Percentiles rank a stretch among this genome's conserved stretches.
These are phyloP conservation scores for Eutrema japonicum DNA, from an alignment of 345 rosid genomes.

Conservation along the genomic window DNA sequence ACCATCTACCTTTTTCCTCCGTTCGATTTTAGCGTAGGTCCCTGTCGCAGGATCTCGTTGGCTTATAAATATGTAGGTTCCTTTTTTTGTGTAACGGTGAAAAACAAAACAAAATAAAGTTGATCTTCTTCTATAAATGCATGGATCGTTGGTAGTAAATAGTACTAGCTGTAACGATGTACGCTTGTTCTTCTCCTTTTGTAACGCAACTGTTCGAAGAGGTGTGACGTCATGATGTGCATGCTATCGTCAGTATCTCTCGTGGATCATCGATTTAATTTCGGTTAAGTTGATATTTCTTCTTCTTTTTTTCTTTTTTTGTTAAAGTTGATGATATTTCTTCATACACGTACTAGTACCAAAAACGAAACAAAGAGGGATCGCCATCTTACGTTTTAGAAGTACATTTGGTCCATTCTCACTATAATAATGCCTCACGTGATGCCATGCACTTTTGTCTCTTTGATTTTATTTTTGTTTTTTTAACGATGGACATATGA, in stretches of 20 bases:
- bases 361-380: neutral
- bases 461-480: neutral
- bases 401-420: constrained; percentile 6
- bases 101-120: neutral
- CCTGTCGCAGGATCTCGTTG: neutral
- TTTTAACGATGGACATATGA: neutral
- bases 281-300: no score
- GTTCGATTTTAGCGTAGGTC: neutral
- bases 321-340: no score
- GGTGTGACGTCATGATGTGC: neutral
- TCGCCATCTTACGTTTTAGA: neutral
- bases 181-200: no score
- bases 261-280: neutral
- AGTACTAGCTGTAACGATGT: neutral
- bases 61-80: neutral
- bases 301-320: no score
- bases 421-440: constrained; percentile 10
- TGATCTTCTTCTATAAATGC: neutral
- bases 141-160: neutral
- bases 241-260: neutral
- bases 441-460: constrained; percentile 30
- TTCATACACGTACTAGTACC: neutral
- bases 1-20: neutral
- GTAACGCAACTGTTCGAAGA: neutral
- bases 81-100: neutral